Percentiles rank a stretch among this genome's conserved stretches.
Evolutionary conservation across 352 stramenopile species (phyloP).

Genomic region (Pythium dissotocum): DNA sequence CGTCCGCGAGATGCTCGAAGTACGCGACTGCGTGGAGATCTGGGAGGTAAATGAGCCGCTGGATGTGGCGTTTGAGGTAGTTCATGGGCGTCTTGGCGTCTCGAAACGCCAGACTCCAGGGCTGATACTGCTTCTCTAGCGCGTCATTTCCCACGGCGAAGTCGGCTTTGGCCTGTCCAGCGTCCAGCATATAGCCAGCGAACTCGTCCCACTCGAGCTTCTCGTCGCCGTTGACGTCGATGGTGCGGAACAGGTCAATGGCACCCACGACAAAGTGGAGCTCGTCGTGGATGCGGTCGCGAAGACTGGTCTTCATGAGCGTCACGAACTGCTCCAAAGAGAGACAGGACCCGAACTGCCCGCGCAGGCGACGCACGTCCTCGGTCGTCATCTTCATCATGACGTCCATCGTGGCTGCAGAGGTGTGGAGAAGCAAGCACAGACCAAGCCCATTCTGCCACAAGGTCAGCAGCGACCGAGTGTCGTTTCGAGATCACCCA

Average conservation of each 20-base stretch:
- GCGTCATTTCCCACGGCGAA: slow-evolving; percentile 21
- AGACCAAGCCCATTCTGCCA: background rate
- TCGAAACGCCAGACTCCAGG: slow-evolving; percentile 34
- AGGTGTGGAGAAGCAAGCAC: too few species aligned
- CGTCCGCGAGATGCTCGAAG: slow-evolving; percentile 64
- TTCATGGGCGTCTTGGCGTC: slow-evolving; percentile 55
- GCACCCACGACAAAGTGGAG: slow-evolving; percentile 83
- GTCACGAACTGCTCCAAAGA: slow-evolving; percentile 67
- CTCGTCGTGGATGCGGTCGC: slow-evolving; percentile 50
- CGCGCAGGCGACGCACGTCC: slow-evolving; percentile 61
- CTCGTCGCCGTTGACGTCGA: slow-evolving; percentile 89
- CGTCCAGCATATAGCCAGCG: slow-evolving; percentile 83
- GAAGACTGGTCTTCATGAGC: slow-evolving; percentile 69
- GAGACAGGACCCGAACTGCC: slow-evolving; percentile 52
- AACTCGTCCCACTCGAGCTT: slow-evolving; percentile 91
- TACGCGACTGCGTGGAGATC: slow-evolving; percentile 68
- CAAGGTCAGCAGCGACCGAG: background rate
- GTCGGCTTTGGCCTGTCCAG: slow-evolving; percentile 56
- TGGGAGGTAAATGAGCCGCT: slow-evolving; percentile 48
- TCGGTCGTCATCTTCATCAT: slow-evolving; percentile 88
- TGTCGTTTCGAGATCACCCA: slow-evolving; percentile 26
- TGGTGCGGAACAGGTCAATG: slow-evolving; percentile 89
- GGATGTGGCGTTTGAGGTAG: slow-evolving; percentile 44
- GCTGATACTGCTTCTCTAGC: slow-evolving; percentile 38
- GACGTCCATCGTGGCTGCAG: slow-evolving; percentile 57